Base-by-base conservation (phyloP, 2,329 filamentous ascomycete species). In the Magnaporthiopsis poae region DNA sequence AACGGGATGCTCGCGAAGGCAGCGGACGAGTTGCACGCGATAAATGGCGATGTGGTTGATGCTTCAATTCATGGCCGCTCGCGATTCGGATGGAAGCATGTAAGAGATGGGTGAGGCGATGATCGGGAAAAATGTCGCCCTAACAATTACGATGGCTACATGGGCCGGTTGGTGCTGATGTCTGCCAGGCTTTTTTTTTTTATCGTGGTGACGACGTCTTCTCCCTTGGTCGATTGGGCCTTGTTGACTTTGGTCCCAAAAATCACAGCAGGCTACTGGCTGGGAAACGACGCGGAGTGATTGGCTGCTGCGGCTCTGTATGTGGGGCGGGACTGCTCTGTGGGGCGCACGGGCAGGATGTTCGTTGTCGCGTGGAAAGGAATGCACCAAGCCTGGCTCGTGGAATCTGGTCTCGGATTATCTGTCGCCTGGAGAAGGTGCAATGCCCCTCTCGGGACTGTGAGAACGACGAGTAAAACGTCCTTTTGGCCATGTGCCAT, bases 191-290 rank as follows among this genome's bases (percentile, higher is more conserved):
- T 39, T 61, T 61, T 29, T 60, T 60, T 39, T 29, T 61, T 27
- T 60, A 31, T 31, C 31, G 31, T 60, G 61, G 33, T 67, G 63
- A 63, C 62, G 65, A 68, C 63, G 65, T 64, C 65, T 56, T 27
- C n/a, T 25, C 35, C 2, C 18, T 61, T 56, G 52, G 62, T 62
- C 59, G 66, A 68, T 67, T 68, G 67, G 68, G 66, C 63, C 66
- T 68, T 65, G 68, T 67, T 68, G 68, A 62, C 65, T 60, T 65
- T 65, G 63, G 52, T 64, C 29, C 25, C 29, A 33, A 65, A 65
- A 65, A 59, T 60, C 33, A 60, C 46, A 60, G 63, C 52, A 64
- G 29, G 27, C n/a, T 39, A 65, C 56, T 60, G 63, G 63, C 62
- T 60, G 9, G 56, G 46, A 60, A 33, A 33, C 63, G 56, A 60